Evolutionary conservation across 495 filamentous ascomycete genomes (phyloP).

Genomic region (Choiromyces venosus): DNA sequence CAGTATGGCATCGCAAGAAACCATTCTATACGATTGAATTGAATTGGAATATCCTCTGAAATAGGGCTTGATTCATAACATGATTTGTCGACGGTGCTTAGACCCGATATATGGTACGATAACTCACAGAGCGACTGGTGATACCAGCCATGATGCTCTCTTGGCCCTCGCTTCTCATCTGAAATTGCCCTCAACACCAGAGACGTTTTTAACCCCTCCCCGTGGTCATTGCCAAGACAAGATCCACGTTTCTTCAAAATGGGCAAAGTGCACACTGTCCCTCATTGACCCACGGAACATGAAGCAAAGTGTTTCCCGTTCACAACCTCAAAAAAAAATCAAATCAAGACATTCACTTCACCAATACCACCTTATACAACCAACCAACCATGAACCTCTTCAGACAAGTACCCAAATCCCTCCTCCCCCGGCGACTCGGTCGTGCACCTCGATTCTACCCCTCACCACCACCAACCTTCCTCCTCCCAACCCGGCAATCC

Average conservation of each 20-base stretch:
- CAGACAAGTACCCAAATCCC: neutral
- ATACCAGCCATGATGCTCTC: too few species aligned
- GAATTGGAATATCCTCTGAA: too few species aligned
- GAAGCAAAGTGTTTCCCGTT: neutral
- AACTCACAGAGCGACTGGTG: too few species aligned
- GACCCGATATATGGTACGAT: too few species aligned
- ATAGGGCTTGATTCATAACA: too few species aligned
- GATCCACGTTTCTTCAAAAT: neutral
- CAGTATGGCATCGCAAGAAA: neutral
- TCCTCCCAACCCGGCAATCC: neutral
- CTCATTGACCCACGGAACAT: too few species aligned
- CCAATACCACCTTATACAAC: neutral
- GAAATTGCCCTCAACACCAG: neutral
- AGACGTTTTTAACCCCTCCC: neutral
- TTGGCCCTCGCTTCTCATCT: too few species aligned
- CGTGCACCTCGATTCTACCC: neutral
- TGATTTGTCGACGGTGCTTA: too few species aligned
- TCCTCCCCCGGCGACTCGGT: neutral
- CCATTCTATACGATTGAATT: too few species aligned
- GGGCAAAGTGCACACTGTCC: neutral
- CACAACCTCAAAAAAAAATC: neutral
- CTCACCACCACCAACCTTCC: neutral
- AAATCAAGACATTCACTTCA: neutral
- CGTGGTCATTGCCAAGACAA: neutral
- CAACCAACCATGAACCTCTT: neutral